Conservation (phyloP, 2,329 filamentous ascomycete genomes). For the Trichoderma hamatum region DNA sequence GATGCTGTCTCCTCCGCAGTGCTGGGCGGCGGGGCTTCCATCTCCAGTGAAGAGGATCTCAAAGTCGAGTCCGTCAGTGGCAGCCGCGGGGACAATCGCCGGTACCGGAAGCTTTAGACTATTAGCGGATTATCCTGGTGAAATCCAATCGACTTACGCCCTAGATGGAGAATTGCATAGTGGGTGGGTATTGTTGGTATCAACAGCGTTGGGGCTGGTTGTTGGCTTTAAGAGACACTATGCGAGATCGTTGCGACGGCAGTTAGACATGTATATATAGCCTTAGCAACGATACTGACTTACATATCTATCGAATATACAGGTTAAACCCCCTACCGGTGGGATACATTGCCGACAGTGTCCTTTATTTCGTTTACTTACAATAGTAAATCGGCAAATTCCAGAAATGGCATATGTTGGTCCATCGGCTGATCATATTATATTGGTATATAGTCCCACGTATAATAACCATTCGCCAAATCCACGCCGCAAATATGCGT, state of each 20-base stretch:
- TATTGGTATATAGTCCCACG: too few species aligned
- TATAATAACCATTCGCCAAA: too few species aligned
- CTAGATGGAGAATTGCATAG: neutral
- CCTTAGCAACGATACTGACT: neutral
- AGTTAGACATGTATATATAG: neutral
- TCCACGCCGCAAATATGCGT: neutral
- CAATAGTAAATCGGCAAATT: neutral
- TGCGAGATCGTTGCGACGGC: neutral
- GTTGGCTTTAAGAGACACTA: neutral
- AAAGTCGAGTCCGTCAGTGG: constrained; percentile 1
- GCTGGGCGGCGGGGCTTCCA: neutral
- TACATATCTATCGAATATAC: neutral
- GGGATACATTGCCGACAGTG: neutral
- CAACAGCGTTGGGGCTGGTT: neutral
- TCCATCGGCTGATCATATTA: neutral
- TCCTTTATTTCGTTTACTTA: neutral
- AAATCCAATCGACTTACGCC: neutral
- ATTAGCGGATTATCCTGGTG: neutral
- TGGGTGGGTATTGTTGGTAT: neutral
- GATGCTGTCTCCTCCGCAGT: neutral
- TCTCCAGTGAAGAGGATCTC: neutral
- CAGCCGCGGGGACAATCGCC: neutral
- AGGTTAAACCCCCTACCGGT: neutral
- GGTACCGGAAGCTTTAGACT: neutral
- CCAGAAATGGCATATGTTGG: neutral